phyloP scores from a whole-genome alignment of 2,329 filamentous ascomycete genomes.

The Paecilomyces variotii region DNA sequence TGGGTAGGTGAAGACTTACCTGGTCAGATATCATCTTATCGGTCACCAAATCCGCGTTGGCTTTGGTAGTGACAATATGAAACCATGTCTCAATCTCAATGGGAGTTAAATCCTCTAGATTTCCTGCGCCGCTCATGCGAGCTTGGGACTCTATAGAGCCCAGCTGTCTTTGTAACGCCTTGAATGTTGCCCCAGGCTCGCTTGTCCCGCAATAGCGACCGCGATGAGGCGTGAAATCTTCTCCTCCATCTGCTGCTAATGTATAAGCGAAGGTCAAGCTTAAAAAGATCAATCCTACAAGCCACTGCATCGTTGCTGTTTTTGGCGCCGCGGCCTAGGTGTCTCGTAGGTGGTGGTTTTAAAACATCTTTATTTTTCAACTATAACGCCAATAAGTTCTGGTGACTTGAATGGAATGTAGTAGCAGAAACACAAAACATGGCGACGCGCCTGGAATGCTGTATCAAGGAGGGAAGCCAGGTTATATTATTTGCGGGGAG shows the following conservation, averaged over 20 bases:
- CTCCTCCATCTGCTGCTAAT: slow-evolving; percentile 10
- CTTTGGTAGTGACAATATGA: slow-evolving; percentile 32
- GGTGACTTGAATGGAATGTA: not conserved
- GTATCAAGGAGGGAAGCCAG: slow-evolving; percentile 1
- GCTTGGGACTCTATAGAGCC: slow-evolving; percentile 10
- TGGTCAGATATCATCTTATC: slow-evolving; percentile 28
- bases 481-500: not conserved
- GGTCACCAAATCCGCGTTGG: slow-evolving; percentile 18
- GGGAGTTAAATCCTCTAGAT: slow-evolving; percentile 11
- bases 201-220: slow-evolving; percentile 25
- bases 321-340: slow-evolving; percentile 1
- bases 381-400: not conserved
- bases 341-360: not conserved
- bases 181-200: slow-evolving; percentile 19
- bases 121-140: slow-evolving; percentile 5
- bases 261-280: slow-evolving; percentile 11
- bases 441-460: slow-evolving; percentile 10
- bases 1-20: slow-evolving; percentile 14
- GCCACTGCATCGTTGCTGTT: slow-evolving; percentile 16
- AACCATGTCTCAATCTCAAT: slow-evolving; percentile 36
- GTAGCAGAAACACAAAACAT: slow-evolving; percentile 3
- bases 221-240: slow-evolving; percentile 7
- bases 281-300: slow-evolving; percentile 11
- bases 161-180: slow-evolving; percentile 18
- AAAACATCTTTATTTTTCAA: not conserved